phyloP scores from a whole-genome alignment of 169 alveolate genomes.

The Plasmodium sp. region DNA sequence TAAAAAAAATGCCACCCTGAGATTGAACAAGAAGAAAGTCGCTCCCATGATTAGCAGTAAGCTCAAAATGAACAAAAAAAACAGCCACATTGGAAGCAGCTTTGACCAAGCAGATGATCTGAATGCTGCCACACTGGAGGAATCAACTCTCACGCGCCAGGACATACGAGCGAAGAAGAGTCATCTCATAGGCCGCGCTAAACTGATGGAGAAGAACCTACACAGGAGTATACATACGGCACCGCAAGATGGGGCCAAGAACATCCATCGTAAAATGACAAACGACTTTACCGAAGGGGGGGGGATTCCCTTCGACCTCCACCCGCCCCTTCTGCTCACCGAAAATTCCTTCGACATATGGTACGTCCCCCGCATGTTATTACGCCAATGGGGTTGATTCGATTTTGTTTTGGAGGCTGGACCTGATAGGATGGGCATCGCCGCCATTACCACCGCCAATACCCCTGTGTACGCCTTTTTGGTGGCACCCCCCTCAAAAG shows the following conservation, averaged over 20 bases:
- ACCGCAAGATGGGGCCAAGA: background rate
- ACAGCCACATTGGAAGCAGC: background rate
- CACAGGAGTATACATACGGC: background rate
- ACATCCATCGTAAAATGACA: background rate
- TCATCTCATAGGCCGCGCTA: constrained; percentile 17
- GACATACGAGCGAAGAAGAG: constrained; percentile 23
- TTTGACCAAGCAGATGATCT: background rate
- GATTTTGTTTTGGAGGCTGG: background rate
- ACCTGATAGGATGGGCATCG: background rate
- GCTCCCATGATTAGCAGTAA: background rate
- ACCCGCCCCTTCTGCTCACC: constrained; percentile 13
- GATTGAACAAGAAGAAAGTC: background rate
- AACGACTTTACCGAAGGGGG: background rate
- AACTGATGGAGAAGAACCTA: constrained; percentile 1
- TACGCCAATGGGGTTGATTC: background rate
- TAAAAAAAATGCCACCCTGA: background rate
- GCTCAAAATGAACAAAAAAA: background rate
- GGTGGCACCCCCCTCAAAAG: background rate
- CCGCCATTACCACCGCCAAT: background rate
- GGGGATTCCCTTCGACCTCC: constrained; percentile 2
- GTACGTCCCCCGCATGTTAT: background rate
- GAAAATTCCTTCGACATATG: constrained; percentile 38
- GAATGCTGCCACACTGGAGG: background rate
- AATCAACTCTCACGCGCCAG: background rate
- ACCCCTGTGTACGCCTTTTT: background rate